These are phyloP conservation scores for Magnaporthales sp. DNA, from an alignment of 2,329 filamentous ascomycete species.

Conservation along the genomic window DNA sequence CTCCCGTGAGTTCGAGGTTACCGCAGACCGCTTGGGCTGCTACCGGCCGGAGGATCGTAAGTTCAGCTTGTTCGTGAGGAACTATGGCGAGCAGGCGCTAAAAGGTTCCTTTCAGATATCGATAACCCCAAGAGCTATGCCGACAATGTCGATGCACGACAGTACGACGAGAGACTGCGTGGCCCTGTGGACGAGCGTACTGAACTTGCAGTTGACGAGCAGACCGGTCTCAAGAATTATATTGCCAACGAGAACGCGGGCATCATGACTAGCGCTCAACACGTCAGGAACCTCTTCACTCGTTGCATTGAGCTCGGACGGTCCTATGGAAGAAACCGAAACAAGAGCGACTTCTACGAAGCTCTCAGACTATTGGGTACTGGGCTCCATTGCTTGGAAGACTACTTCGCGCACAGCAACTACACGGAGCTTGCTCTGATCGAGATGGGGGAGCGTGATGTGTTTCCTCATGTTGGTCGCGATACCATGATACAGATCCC, in stretches of 20 bases:
- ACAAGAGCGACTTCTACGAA: conserved; percentile 76
- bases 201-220: conserved; percentile 70
- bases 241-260: conserved; percentile 75
- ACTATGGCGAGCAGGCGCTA: not conserved
- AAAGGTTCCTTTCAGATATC: conserved; percentile 39
- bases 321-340: conserved; percentile 54
- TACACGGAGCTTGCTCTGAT: conserved; percentile 83
- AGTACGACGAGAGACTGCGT: conserved; percentile 74
- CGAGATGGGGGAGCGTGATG: conserved; percentile 68
- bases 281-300: conserved; percentile 66
- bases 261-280: conserved; percentile 73
- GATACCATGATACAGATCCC: conserved; percentile 61
- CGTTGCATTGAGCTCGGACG: conserved; percentile 74
- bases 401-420: conserved; percentile 91
- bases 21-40: conserved; percentile 66
- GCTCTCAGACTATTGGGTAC: conserved; percentile 80
- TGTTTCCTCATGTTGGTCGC: conserved; percentile 83
- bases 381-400: conserved; percentile 82
- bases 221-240: conserved; percentile 82
- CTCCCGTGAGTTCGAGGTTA: conserved; percentile 80
- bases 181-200: conserved; percentile 70
- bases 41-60: conserved; percentile 67
- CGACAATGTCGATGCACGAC: conserved; percentile 75
- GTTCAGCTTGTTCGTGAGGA: not conserved
- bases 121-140: conserved; percentile 77